A percentile compares a stretch with the other conserved stretches of the same genome.
phyloP scores from a whole-genome alignment of 768 basidiomycete genomes.

The Artomyces pyxidatus region DNA sequence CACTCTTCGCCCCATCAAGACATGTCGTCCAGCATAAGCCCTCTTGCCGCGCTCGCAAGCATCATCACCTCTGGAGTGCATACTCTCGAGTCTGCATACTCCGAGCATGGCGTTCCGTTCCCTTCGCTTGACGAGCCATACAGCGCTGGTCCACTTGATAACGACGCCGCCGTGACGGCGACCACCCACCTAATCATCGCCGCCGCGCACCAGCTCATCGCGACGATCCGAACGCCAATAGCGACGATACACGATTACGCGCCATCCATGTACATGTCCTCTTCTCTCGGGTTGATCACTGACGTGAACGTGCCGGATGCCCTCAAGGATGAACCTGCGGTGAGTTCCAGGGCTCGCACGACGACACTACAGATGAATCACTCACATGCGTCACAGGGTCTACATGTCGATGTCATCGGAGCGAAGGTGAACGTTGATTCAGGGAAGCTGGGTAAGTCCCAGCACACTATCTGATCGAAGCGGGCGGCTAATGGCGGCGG shows the following conservation, averaged over 20 bases:
- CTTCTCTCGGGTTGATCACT: background rate
- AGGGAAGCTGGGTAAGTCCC: background rate
- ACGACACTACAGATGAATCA: no score
- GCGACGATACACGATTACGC: background rate
- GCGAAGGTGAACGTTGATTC: background rate
- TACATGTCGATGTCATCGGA: slow-evolving; percentile 1
- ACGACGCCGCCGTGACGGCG: background rate
- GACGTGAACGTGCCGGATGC: background rate
- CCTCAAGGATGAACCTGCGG: background rate
- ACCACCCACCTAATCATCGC: background rate
- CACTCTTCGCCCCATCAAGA: no score
- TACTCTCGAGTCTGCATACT: background rate
- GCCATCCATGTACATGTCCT: no score
- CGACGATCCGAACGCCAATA: background rate
- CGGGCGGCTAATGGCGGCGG: background rate
- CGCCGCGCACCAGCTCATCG: background rate
- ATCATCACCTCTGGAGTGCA: no score
- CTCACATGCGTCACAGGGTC: background rate
- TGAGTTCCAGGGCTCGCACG: background rate
- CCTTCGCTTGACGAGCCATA: slow-evolving; percentile 1
- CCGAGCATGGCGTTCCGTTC: background rate
- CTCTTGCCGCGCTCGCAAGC: no score
- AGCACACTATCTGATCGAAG: no score
- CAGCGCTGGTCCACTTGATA: background rate
- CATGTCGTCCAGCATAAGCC: no score